Evolutionary conservation across 139 green algal species (phyloP).

Genomic region (Chlorella sp.): DNA sequence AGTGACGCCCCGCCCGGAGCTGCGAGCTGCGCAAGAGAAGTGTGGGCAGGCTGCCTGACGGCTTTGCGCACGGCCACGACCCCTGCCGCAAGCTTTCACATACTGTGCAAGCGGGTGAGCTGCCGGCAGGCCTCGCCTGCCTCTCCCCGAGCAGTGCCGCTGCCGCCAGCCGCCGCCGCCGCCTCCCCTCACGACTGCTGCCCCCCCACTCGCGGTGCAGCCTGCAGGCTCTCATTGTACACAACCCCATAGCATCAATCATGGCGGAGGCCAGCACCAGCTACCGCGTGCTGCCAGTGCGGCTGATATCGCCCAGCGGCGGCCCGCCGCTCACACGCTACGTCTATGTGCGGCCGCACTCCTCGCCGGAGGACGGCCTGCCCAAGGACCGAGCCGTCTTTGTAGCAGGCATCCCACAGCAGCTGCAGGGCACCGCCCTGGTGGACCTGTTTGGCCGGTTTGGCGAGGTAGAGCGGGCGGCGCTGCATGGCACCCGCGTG

Average conservation of each 20-base stretch:
- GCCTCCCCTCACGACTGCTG: not conserved
- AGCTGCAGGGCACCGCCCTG: constrained; percentile 48
- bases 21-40: too few species aligned
- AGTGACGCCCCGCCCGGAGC: too few species aligned
- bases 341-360: constrained; percentile 45
- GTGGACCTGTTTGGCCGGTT: constrained; percentile 65
- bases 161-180: not conserved
- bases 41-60: too few species aligned
- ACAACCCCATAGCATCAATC: too few species aligned
- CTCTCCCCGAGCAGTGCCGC: not conserved
- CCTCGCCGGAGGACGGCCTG: not conserved
- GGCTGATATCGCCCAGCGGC: not conserved
- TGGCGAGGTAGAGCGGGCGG: constrained; percentile 62
- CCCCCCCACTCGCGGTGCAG: not conserved
- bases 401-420: constrained; percentile 62
- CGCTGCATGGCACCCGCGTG: constrained; percentile 66
- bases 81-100: too few species aligned
- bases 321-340: constrained; percentile 2
- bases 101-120: not conserved
- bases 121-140: not conserved
- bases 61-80: too few species aligned
- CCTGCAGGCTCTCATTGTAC: too few species aligned
- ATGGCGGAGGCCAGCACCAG: constrained; percentile 10
- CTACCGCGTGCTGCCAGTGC: constrained; percentile 16
- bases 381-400: constrained; percentile 53